Base-by-base conservation (phyloP, 148 eudicot species). In the Rhododendron molle region DNA sequence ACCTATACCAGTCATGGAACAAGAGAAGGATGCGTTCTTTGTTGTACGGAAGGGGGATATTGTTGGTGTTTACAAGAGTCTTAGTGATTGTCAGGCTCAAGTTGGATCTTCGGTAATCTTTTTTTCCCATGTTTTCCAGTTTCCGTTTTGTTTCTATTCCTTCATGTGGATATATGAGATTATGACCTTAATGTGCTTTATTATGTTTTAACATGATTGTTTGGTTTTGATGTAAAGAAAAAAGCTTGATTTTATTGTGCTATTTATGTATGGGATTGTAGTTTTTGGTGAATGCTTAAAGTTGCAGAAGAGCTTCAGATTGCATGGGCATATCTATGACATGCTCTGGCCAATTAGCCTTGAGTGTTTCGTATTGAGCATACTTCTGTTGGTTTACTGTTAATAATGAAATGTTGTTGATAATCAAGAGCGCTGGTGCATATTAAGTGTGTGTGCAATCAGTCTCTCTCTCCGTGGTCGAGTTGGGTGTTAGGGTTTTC, bases 21-120 rank as follows among this genome's bases (percentile, higher is more conserved):
- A 87, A 47, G 93, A 91, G 54, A 91, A 89, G 84, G 86, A 91
- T 67, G 89, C 90, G 7, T 92, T 94, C 67, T 94, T 88, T 89
- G 93, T 92, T 80, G 93, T 94, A 80, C 87, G 95, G 74, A 94
- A 94, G 82, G 96, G 96, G 36, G 96, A 92, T 88, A 20, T 94
- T 50, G 92, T 94, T 86, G 95, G 95, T 83, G 92, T 92, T 83
- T 94, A 92, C 90, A 91, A 89, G 84, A 92, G 78, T 87, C 91
- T 94, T 44, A 90, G 89, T 81, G 96, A 94, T 49, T 92, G 93
- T 76, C 95, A 92, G 85, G 90, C 92, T 85, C 95, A 94, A 92
- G 93, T 90, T 86, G 93, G 95, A 86, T 78, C 90, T 74, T 91
- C 94, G 89, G 96, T 94, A 94, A 78, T 47, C 26, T 56, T 40